Evolutionary conservation across 1,284 basidiomycete species (phyloP).

Genomic region (Grifola frondosa): DNA sequence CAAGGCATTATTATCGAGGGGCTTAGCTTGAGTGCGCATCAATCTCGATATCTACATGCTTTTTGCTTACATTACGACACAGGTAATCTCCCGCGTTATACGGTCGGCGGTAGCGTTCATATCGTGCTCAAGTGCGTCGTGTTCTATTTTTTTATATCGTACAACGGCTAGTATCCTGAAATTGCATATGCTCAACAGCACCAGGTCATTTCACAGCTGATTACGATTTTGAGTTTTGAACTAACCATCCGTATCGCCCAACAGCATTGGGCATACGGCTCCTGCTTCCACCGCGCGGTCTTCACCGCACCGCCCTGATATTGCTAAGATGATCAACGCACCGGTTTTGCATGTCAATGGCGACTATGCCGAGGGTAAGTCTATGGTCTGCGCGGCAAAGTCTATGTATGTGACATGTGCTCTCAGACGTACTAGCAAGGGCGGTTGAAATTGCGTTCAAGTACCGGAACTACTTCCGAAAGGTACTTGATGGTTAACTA

Average conservation of each 20-base stretch:
- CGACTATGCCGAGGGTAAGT: slow-evolving; percentile 78
- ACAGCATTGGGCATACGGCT: slow-evolving; percentile 86
- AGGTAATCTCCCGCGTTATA: slow-evolving; percentile 85
- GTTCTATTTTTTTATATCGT: slow-evolving; percentile 1
- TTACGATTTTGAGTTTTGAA: no score
- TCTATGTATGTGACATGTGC: neutral
- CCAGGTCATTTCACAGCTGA: no score
- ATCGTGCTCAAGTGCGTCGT: slow-evolving; percentile 81
- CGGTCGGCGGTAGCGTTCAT: slow-evolving; percentile 83
- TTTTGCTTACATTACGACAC: neutral
- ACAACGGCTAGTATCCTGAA: neutral
- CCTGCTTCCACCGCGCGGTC: slow-evolving; percentile 79
- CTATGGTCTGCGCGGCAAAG: neutral
- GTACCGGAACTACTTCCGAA: slow-evolving; percentile 80
- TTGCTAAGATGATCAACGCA: slow-evolving; percentile 85
- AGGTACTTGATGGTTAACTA: slow-evolving; percentile 37
- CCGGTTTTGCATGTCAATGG: slow-evolving; percentile 91
- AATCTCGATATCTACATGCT: neutral
- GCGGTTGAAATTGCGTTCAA: slow-evolving; percentile 79
- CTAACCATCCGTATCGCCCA: neutral
- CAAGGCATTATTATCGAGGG: slow-evolving; percentile 87
- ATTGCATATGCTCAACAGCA: no score
- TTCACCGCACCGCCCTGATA: slow-evolving; percentile 82
- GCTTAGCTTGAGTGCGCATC: slow-evolving; percentile 69
- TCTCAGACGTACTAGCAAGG: slow-evolving; percentile 67